These are phyloP conservation scores for Colletotrichum nymphaeae DNA, from an alignment of 2,329 filamentous ascomycete genomes.

Conservation along the genomic window DNA sequence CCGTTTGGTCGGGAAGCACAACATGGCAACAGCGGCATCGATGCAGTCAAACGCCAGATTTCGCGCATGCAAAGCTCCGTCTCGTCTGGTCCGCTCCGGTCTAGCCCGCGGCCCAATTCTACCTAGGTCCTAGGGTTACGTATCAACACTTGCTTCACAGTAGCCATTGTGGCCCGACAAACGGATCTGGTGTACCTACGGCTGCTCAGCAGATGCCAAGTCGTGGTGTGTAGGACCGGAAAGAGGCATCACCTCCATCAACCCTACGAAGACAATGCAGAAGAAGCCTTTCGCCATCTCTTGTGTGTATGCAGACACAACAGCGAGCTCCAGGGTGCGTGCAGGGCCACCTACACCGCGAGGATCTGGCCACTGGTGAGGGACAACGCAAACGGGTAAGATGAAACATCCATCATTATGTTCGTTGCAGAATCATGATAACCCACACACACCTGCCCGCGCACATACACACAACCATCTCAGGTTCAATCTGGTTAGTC, in stretches of 20 bases:
- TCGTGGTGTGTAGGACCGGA: background rate
- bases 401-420: constrained; percentile 35
- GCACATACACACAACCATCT: constrained; percentile 2
- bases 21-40: constrained; percentile 38
- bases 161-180: constrained; percentile 26
- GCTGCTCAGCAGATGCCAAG: background rate
- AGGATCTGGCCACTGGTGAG: constrained; percentile 13
- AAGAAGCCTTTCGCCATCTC: constrained; percentile 11
- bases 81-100: constrained; percentile 16
- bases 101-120: constrained; percentile 14
- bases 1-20: constrained; percentile 38
- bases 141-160: constrained; percentile 8
- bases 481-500: constrained; percentile 6
- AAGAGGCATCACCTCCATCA: constrained; percentile 2
- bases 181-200: constrained; percentile 14
- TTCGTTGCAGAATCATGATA: constrained; percentile 37
- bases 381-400: constrained; percentile 31
- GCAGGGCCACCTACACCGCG: constrained; percentile 9
- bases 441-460: constrained; percentile 23
- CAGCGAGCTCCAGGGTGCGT: constrained; percentile 11
- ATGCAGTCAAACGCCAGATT: constrained; percentile 42
- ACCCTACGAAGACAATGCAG: background rate
- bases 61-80: constrained; percentile 36
- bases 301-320: background rate
- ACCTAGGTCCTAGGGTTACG: background rate